Evolutionary conservation across 768 basidiomycete genomes (phyloP).

Genomic region (Zangia roseola): DNA sequence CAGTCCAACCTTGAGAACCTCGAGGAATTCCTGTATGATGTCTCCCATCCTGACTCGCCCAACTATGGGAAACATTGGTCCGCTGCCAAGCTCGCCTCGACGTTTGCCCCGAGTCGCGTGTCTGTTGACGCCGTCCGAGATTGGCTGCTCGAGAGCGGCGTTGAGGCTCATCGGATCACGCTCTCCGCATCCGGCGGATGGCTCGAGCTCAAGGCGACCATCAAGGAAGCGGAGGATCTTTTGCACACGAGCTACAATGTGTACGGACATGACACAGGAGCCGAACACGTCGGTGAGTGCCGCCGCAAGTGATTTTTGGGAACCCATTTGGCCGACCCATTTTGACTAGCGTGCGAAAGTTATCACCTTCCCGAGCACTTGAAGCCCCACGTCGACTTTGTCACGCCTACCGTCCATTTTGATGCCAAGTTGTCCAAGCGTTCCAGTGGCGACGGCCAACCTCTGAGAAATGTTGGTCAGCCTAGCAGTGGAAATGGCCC

Average conservation of each 20-base stretch:
- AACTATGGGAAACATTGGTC: slow-evolving; percentile 49
- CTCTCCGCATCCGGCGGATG: slow-evolving; percentile 36
- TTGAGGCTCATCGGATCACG: slow-evolving; percentile 35
- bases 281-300: slow-evolving; percentile 37
- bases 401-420: slow-evolving; percentile 47
- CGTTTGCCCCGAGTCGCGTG: slow-evolving; percentile 40
- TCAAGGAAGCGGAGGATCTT: slow-evolving; percentile 43
- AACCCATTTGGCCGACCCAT: not conserved
- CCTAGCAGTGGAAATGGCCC: slow-evolving; percentile 14
- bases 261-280: slow-evolving; percentile 39
- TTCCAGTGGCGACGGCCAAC: not conserved
- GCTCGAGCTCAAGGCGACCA: slow-evolving; percentile 41
- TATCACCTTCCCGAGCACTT: slow-evolving; percentile 43
- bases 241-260: slow-evolving; percentile 42
- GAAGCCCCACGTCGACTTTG: slow-evolving; percentile 39
- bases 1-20: slow-evolving; percentile 42
- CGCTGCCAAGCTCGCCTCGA: slow-evolving; percentile 36
- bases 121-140: slow-evolving; percentile 37
- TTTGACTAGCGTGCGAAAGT: slow-evolving; percentile 34
- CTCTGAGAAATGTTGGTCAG: slow-evolving; percentile 6
- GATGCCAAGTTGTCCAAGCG: slow-evolving; percentile 27
- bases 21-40: slow-evolving; percentile 40
- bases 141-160: slow-evolving; percentile 41
- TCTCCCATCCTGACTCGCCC: slow-evolving; percentile 44
- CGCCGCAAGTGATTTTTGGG: not conserved